Percentiles rank a stretch among this genome's conserved stretches.
Conservation (phyloP, 805 yeast genomes). For the Saturnispora quitensis region DNA sequence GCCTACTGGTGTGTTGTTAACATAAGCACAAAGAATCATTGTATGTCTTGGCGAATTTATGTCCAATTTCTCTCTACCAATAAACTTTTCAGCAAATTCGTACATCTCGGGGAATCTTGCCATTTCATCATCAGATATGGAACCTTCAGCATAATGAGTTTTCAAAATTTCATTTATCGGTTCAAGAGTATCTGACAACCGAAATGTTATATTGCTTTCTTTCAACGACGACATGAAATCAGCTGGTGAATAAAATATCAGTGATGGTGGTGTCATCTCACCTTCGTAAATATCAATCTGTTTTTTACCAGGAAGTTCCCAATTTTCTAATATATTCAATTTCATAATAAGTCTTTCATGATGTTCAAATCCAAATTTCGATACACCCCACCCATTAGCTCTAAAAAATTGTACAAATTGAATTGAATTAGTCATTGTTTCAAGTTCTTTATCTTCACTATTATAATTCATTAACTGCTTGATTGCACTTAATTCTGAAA, state of each 20-base stretch:
- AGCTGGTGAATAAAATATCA: not conserved
- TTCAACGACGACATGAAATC: conserved; percentile 25
- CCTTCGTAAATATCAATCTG: not conserved
- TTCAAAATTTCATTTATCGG: conserved; percentile 27
- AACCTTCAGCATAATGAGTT: conserved; percentile 25
- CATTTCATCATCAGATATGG: conserved; percentile 18
- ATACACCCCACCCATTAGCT: conserved; percentile 34
- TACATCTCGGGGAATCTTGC: conserved; percentile 25
- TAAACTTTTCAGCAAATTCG: conserved; percentile 10
- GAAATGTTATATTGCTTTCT: conserved; percentile 50
- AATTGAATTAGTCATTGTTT: conserved; percentile 5
- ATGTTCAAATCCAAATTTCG: conserved; percentile 12
- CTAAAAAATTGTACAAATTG: conserved; percentile 27
- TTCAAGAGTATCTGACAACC: conserved; percentile 37
- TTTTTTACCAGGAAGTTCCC: conserved; percentile 39
- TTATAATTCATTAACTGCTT: conserved; percentile 7
- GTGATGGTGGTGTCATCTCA: not conserved
- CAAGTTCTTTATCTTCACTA: conserved; percentile 10
- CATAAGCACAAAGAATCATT: conserved; percentile 28
- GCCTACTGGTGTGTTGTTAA: conserved; percentile 26
- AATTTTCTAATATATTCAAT: conserved; percentile 30
- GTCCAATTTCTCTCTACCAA: conserved; percentile 30
- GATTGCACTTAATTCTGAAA: conserved; percentile 2
- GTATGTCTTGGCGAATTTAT: conserved; percentile 29
- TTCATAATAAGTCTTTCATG: conserved; percentile 29